A percentile compares a stretch with the other conserved stretches of the same genome.
Conservation (phyloP, 139 green algal genomes). For the Volvox africanus region DNA sequence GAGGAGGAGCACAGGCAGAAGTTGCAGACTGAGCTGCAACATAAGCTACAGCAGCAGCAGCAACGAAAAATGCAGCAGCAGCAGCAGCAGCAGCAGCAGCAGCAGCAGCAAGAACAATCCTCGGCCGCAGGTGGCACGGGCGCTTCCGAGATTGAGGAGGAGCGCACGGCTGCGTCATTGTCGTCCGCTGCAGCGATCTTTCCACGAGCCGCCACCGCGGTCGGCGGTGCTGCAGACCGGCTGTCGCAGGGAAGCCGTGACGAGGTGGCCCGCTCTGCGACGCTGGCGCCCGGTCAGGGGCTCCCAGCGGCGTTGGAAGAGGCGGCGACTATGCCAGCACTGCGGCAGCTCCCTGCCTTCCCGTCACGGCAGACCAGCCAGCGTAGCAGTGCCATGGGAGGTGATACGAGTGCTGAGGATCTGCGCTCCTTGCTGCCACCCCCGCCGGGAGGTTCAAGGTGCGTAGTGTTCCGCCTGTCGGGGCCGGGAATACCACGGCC, state of each 20-base stretch:
- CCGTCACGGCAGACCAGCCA: slow-evolving; percentile 4
- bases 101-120: slow-evolving; percentile 18
- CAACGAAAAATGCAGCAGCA: neutral
- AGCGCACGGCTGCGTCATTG: neutral
- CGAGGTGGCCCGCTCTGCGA: neutral
- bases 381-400: neutral
- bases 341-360: slow-evolving; percentile 23
- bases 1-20: neutral
- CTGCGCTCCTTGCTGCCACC: neutral
- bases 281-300: neutral
- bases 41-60: slow-evolving; percentile 2
- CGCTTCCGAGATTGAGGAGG: neutral
- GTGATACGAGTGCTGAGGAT: neutral
- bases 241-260: neutral
- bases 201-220: neutral
- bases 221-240: neutral
- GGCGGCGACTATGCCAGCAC: neutral
- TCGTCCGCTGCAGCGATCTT: neutral
- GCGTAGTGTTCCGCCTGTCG: no score
- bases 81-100: neutral
- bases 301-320: neutral
- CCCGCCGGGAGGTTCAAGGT: neutral
- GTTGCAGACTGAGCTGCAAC: slow-evolving; percentile 1
- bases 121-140: neutral
- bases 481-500: no score